A percentile compares a stretch with the other conserved stretches of the same genome.
Conservation (phyloP, 768 basidiomycete genomes). For the Cyclocybe aegerita region DNA sequence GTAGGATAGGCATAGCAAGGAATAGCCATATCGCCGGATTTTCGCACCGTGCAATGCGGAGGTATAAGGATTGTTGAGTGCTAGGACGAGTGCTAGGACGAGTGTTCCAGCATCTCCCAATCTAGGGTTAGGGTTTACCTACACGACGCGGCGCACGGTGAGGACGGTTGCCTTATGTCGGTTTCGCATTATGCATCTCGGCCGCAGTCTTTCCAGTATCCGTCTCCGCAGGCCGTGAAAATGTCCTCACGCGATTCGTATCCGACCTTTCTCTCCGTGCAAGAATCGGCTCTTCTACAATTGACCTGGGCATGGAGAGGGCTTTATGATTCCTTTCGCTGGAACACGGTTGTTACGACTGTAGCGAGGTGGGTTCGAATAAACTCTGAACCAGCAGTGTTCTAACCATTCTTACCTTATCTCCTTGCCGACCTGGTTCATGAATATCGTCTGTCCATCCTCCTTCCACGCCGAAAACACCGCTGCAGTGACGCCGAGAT, state of each 20-base stretch:
- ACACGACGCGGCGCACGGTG: conserved; percentile 7
- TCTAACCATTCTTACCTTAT: background rate
- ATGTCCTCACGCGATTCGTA: conserved; percentile 53
- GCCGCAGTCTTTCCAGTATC: conserved; percentile 24
- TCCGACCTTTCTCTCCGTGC: conserved; percentile 67
- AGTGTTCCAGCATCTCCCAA: conserved; percentile 21
- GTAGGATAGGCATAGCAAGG: conserved; percentile 6
- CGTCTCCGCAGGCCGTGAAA: conserved; percentile 18
- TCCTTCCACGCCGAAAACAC: no score
- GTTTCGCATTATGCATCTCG: conserved; percentile 16
- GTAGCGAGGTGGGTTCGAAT: conserved; percentile 50
- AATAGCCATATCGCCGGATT: conserved; percentile 7
- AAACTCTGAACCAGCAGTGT: background rate
- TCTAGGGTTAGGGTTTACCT: conserved; percentile 38
- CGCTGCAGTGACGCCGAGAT: conserved; percentile 68
- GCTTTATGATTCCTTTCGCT: conserved; percentile 69
- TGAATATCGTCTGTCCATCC: no score
- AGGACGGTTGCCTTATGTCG: conserved; percentile 12
- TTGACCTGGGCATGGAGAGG: conserved; percentile 58
- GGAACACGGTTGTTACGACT: conserved; percentile 61
- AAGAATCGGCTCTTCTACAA: conserved; percentile 61
- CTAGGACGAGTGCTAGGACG: background rate
- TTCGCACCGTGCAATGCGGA: background rate
- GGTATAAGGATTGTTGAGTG: background rate
- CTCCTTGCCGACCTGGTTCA: background rate